Percentiles rank a stretch among this genome's conserved stretches.
These are phyloP conservation scores for Candida xiaguanensis DNA, from an alignment of 805 yeast genomes.

Conservation along the genomic window DNA sequence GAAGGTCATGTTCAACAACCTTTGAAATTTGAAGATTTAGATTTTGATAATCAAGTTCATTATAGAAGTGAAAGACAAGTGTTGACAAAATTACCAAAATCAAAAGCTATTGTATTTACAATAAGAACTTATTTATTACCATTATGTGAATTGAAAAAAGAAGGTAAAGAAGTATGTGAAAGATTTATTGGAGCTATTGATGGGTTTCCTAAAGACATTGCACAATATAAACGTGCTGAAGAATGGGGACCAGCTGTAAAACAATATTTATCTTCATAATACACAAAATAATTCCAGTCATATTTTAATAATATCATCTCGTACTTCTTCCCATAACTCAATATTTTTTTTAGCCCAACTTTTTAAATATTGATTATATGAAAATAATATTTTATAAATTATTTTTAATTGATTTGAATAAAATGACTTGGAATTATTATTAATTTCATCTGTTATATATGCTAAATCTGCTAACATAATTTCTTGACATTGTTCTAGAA, in stretches of 20 bases:
- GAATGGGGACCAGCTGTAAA: conserved; percentile 70
- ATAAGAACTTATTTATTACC: conserved; percentile 40
- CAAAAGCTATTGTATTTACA: conserved; percentile 39
- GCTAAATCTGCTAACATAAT: conserved; percentile 41
- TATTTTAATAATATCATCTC: conserved; percentile 28
- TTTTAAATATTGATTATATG: conserved; percentile 53
- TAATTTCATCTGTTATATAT: conserved; percentile 40
- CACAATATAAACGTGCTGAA: conserved; percentile 57
- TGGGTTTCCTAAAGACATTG: conserved; percentile 56
- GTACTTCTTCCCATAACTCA: conserved; percentile 67
- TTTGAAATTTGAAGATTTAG: conserved; percentile 26
- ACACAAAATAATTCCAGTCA: too few relatives aligned
- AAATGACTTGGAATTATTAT: conserved; percentile 47
- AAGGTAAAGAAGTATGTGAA: conserved; percentile 38
- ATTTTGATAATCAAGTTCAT: conserved; percentile 36
- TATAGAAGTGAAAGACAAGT: conserved; percentile 43
- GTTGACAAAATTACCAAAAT: conserved; percentile 34
- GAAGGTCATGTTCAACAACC: conserved; percentile 22
- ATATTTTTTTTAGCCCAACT: conserved; percentile 67
- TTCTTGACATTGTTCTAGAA: conserved; percentile 48
- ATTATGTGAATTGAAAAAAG: conserved; percentile 26
- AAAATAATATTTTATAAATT: conserved; percentile 47
- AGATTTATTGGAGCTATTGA: conserved; percentile 60
- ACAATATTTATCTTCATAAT: conserved; percentile 16
- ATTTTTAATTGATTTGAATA: conserved; percentile 48